Evolutionary conservation across 164 flowering plant species (phyloP).

Genomic region (Nymphaea colorata): DNA sequence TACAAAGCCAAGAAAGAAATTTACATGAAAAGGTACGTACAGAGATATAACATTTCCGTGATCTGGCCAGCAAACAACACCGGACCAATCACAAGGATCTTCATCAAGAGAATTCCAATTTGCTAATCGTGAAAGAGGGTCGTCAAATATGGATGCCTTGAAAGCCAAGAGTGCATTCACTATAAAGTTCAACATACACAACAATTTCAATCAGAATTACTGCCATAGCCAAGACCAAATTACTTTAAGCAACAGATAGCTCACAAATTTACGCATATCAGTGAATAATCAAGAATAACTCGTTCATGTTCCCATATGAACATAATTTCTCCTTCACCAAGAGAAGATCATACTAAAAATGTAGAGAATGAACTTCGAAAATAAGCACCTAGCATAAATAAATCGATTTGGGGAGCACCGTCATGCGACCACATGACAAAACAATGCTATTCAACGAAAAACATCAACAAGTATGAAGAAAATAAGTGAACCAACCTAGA

Average conservation of each 20-base stretch:
- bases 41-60: constrained; percentile 49
- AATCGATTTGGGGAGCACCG: neutral
- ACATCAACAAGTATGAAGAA: constrained; percentile 4
- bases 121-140: constrained; percentile 50
- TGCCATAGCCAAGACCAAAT: neutral
- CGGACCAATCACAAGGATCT: constrained; percentile 70
- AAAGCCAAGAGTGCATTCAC: constrained; percentile 51
- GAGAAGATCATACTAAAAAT: no score
- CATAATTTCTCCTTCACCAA: no score
- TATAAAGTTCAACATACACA: constrained; percentile 10
- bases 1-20: neutral
- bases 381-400: no score
- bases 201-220: neutral
- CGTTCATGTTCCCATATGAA: neutral
- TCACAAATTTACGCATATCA: neutral
- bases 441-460: neutral
- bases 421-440: neutral
- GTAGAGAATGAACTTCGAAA: no score
- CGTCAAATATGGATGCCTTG: constrained; percentile 66
- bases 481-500: neutral
- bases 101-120: constrained; percentile 57
- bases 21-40: constrained; percentile 18
- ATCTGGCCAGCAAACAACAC: constrained; percentile 42
- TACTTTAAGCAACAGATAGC: neutral
- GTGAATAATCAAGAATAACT: neutral